Percentiles rank a stretch among this genome's conserved stretches.
Evolutionary conservation across 2,329 filamentous ascomycete genomes (phyloP).

Genomic region (Exophiala oligosperma): DNA sequence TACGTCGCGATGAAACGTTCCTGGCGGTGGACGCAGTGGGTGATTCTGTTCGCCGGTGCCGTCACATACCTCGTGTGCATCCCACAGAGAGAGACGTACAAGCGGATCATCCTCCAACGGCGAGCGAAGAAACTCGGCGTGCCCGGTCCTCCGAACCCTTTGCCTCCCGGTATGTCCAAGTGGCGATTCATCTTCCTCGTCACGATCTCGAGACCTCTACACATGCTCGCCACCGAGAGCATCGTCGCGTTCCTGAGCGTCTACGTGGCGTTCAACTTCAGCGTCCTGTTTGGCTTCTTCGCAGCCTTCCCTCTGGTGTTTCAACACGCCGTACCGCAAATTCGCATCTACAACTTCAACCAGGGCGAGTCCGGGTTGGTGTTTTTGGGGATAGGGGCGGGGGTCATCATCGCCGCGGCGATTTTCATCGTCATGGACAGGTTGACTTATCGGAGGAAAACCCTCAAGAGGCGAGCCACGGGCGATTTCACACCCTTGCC

Average conservation of each 20-base stretch:
- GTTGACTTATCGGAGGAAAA: conserved; percentile 25
- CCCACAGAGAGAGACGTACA: conserved; percentile 63
- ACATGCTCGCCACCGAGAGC: conserved; percentile 67
- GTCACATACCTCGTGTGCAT: conserved; percentile 62
- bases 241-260: conserved; percentile 68
- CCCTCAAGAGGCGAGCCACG: conserved; percentile 7
- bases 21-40: conserved; percentile 74
- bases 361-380: conserved; percentile 69
- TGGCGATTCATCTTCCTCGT: conserved; percentile 40
- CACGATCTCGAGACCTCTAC: conserved; percentile 55
- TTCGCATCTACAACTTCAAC: conserved; percentile 64
- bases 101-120: conserved; percentile 65
- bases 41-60: conserved; percentile 65
- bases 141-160: conserved; percentile 66
- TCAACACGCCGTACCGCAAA: conserved; percentile 42
- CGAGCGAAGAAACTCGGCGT: conserved; percentile 54
- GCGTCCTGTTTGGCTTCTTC: conserved; percentile 79
- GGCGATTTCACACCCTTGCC: conserved; percentile 33
- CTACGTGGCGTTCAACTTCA: conserved; percentile 76
- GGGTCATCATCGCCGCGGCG: conserved; percentile 58
- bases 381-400: conserved; percentile 77
- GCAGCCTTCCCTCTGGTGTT: conserved; percentile 85
- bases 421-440: conserved; percentile 28
- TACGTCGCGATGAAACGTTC: conserved; percentile 64
- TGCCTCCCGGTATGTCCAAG: conserved; percentile 58